Evolutionary conservation across 2,329 filamentous ascomycete genomes (phyloP).

Genomic region (Aspergillus eucalypticola): DNA sequence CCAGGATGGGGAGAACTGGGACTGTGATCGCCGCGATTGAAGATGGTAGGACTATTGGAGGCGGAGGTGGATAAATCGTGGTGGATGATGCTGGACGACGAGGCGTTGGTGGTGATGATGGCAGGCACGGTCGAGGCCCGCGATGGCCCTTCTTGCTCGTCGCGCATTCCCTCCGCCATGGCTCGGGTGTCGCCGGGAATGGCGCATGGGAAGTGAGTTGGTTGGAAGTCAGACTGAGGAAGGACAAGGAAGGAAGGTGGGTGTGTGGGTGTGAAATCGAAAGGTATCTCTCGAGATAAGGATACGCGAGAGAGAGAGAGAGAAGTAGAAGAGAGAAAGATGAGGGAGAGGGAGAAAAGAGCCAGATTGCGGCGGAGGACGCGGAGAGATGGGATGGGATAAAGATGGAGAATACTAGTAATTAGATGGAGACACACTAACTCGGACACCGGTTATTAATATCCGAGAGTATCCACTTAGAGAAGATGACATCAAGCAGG

Average conservation of each 20-base stretch:
- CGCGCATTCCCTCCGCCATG: constrained; percentile 36
- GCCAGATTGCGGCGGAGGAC: neutral
- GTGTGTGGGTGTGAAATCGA: too few relatives aligned
- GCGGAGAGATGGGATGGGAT: neutral
- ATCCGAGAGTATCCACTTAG: neutral
- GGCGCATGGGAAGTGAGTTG: constrained; percentile 25
- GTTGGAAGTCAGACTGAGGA: neutral
- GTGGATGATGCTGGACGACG: constrained; percentile 19
- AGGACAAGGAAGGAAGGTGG: neutral
- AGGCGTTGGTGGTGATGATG: constrained; percentile 26
- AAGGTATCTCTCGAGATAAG: neutral
- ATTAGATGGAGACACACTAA: constrained; percentile 2
- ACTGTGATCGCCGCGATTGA: constrained; percentile 14
- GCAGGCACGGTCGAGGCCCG: constrained; percentile 29
- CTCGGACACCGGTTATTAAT: constrained; percentile 3
- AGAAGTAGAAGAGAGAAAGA: constrained; percentile 5
- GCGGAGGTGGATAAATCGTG: constrained; percentile 9
- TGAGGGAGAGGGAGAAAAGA: neutral
- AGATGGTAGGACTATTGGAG: constrained; percentile 7
- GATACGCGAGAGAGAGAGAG: constrained; percentile 1
- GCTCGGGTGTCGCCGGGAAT: constrained; percentile 19
- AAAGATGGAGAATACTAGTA: neutral
- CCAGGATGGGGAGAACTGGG: constrained; percentile 13
- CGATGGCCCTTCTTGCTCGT: constrained; percentile 24
- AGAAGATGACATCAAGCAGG: constrained; percentile 4